Evolutionary conservation across 2,329 filamentous ascomycete species (phyloP).

Genomic region (Diplodia sapinea): DNA sequence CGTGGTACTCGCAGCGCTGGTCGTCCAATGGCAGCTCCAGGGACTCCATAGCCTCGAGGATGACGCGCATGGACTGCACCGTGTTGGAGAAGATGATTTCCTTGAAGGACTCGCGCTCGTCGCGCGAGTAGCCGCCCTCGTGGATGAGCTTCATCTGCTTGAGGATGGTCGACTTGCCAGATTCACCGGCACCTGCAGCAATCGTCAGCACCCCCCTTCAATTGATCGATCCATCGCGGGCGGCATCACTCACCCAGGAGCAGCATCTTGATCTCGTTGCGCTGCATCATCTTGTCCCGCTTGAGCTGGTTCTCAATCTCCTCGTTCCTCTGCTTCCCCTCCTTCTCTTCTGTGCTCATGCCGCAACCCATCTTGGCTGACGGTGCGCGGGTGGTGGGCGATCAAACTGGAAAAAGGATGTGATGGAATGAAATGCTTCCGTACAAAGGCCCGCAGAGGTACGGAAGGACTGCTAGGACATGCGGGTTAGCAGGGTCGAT

Average conservation of each 20-base stretch:
- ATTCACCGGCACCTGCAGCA: conserved; percentile 87
- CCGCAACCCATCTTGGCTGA: conserved; percentile 90
- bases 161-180: conserved; percentile 90
- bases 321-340: conserved; percentile 99
- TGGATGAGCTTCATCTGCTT: conserved; percentile 99
- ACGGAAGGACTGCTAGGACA: conserved; percentile 27
- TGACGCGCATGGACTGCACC: conserved; percentile 73
- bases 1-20: conserved; percentile 92
- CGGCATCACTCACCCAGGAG: conserved; percentile 76
- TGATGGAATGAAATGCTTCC: conserved; percentile 27
- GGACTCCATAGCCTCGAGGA: conserved; percentile 72
- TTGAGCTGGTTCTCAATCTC: conserved; percentile 99
- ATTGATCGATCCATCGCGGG: conserved; percentile 30
- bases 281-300: conserved; percentile 97
- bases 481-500: conserved; percentile 19
- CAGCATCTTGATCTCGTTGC: conserved; percentile 99
- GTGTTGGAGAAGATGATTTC: conserved; percentile 76
- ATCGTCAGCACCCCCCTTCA: conserved; percentile 25
- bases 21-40: conserved; percentile 84
- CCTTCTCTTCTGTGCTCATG: conserved; percentile 99
- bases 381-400: conserved; percentile 11
- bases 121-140: conserved; percentile 96
- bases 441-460: conserved; percentile 30
- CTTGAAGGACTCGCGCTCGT: conserved; percentile 74
- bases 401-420: conserved; percentile 16